Evolutionary conservation across 257 asterid species (phyloP).

Genomic region (Salvia hispanica): DNA sequence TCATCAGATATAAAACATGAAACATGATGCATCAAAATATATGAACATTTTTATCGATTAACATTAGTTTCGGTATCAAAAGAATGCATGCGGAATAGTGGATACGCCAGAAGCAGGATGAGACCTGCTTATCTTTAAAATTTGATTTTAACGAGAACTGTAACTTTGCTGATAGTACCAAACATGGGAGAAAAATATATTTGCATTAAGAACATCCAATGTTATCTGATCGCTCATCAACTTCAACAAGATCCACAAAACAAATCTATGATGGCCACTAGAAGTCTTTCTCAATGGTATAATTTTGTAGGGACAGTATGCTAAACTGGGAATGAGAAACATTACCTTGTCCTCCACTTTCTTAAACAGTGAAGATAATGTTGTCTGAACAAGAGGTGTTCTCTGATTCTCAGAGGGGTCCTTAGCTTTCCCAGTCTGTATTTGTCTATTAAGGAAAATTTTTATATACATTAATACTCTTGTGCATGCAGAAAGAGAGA

Average conservation of each 20-base stretch:
- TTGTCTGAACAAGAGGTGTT: constrained; percentile 68
- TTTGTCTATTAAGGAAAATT: constrained; percentile 45
- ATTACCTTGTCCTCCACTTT: constrained; percentile 75
- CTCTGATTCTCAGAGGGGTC: constrained; percentile 41
- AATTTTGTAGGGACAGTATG: constrained; percentile 10
- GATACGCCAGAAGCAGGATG: constrained; percentile 12
- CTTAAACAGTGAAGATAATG: constrained; percentile 76
- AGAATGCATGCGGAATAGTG: not conserved
- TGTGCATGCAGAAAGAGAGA: constrained; percentile 7
- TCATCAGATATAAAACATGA: constrained; percentile 13
- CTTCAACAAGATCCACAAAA: constrained; percentile 18
- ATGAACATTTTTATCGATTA: constrained; percentile 16
- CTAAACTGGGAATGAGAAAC: constrained; percentile 29
- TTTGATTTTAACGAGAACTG: constrained; percentile 1
- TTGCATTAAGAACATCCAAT: not conserved
- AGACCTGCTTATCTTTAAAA: not conserved
- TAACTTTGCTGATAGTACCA: constrained; percentile 3
- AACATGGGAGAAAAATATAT: constrained; percentile 1
- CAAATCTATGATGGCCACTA: constrained; percentile 11
- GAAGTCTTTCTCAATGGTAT: constrained; percentile 15
- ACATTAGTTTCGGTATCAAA: constrained; percentile 2
- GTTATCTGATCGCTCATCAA: constrained; percentile 14
- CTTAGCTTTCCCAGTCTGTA: constrained; percentile 50
- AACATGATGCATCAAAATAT: constrained; percentile 10
- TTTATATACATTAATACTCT: constrained; percentile 29